Percentiles rank a stretch among this genome's conserved stretches.
These are phyloP conservation scores for Beauveria brongniartii DNA, from an alignment of 2,329 filamentous ascomycete genomes.

Conservation along the genomic window DNA sequence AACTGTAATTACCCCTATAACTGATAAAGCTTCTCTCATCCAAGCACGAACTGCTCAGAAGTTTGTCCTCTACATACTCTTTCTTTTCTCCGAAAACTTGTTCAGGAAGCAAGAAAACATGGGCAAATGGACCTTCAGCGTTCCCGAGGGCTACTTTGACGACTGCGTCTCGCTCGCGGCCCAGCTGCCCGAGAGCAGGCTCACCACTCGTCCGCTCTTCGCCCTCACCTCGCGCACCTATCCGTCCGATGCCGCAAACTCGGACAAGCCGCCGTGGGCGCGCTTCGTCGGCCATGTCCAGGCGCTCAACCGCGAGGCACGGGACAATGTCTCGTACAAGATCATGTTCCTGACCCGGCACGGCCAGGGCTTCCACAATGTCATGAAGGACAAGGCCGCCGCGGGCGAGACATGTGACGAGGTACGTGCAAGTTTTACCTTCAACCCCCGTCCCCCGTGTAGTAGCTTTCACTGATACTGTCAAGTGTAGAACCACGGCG, in stretches of 20 bases:
- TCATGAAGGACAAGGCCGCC: slow-evolving; percentile 43
- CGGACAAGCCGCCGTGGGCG: slow-evolving; percentile 40
- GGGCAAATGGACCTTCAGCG: slow-evolving; percentile 24
- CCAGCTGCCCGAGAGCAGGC: slow-evolving; percentile 20
- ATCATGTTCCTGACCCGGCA: slow-evolving; percentile 48
- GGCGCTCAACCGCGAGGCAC: slow-evolving; percentile 34
- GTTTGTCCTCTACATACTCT: no score
- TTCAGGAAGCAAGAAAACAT: not conserved
- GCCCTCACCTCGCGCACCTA: slow-evolving; percentile 45
- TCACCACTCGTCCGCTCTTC: slow-evolving; percentile 39
- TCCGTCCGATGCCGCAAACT: slow-evolving; percentile 26
- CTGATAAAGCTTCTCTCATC: no score
- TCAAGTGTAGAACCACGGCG: slow-evolving; percentile 24
- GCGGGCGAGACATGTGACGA: slow-evolving; percentile 48
- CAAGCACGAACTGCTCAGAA: no score
- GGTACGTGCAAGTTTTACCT: slow-evolving; percentile 17
- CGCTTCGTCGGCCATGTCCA: slow-evolving; percentile 40
- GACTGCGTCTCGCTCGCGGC: slow-evolving; percentile 29
- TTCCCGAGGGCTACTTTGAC: slow-evolving; percentile 30
- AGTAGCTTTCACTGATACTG: no score
- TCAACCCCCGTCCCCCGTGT: not conserved
- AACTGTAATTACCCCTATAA: no score
- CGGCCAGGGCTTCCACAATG: slow-evolving; percentile 42
- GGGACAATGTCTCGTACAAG: slow-evolving; percentile 40
- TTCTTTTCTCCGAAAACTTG: no score